Percentiles rank a stretch among this genome's conserved stretches.
Evolutionary conservation across 2,329 filamentous ascomycete species (phyloP).

Genomic region (Incumbomyces lentus): DNA sequence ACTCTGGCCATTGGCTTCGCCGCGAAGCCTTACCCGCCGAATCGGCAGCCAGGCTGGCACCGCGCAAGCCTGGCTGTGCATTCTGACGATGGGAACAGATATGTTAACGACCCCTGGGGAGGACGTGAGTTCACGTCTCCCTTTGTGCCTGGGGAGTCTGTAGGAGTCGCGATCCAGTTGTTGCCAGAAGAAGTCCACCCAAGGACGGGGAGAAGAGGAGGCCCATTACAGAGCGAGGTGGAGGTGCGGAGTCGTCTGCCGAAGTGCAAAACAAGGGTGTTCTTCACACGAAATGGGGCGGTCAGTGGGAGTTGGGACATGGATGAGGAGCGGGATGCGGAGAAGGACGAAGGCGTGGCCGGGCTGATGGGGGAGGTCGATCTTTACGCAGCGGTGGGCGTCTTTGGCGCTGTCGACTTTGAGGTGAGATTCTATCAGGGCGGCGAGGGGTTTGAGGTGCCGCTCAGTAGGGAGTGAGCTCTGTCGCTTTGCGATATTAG

Average conservation of each 20-base stretch:
- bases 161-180: constrained; percentile 51
- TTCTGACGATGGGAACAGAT: constrained; percentile 52
- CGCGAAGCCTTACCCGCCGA: constrained; percentile 52
- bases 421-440: constrained; percentile 39
- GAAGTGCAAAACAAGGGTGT: constrained; percentile 29
- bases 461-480: background rate
- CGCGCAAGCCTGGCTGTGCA: constrained; percentile 51
- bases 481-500: too few species aligned
- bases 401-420: constrained; percentile 53
- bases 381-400: constrained; percentile 48
- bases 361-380: constrained; percentile 59
- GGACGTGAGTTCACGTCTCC: constrained; percentile 47
- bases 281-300: constrained; percentile 50
- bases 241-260: constrained; percentile 1
- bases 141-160: constrained; percentile 44
- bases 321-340: constrained; percentile 48
- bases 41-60: constrained; percentile 54
- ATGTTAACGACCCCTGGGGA: constrained; percentile 52
- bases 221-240: constrained; percentile 17
- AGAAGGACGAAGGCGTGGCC: constrained; percentile 44
- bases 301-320: constrained; percentile 47
- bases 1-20: constrained; percentile 50
- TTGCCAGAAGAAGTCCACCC: constrained; percentile 24
- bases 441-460: constrained; percentile 2
- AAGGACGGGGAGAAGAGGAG: constrained; percentile 18